A percentile compares a stretch with the other conserved stretches of the same genome.
These are phyloP conservation scores for Cystobasidium slooffiae DNA, from an alignment of 1,284 basidiomycete species.

Conservation along the genomic window DNA sequence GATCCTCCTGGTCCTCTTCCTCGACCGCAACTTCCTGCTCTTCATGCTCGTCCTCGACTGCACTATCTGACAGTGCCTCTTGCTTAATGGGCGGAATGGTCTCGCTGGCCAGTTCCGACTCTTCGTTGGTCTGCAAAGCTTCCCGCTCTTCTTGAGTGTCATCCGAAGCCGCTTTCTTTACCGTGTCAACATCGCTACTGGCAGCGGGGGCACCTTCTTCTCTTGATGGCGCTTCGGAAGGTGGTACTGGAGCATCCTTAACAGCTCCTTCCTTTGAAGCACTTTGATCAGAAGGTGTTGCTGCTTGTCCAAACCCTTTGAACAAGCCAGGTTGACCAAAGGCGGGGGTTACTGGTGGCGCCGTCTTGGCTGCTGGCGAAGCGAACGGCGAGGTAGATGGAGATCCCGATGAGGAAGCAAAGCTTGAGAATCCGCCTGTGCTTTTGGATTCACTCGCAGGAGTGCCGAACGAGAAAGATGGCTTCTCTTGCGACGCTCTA, in stretches of 20 bases:
- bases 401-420: constrained; percentile 9
- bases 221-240: background rate
- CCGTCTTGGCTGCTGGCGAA: background rate
- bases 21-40: background rate
- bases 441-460: constrained; percentile 9
- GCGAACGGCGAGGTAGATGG: constrained; percentile 26
- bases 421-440: constrained; percentile 41
- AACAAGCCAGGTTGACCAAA: constrained; percentile 31
- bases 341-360: constrained; percentile 8
- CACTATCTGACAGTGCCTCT: background rate
- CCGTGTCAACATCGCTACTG: too few species aligned
- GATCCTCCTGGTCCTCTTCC: background rate
- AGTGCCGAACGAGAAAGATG: constrained; percentile 42
- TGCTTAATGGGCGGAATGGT: background rate
- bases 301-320: background rate
- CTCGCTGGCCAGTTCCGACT: background rate
- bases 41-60: background rate
- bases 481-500: background rate
- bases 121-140: too few species aligned
- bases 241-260: background rate
- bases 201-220: background rate
- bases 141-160: too few species aligned
- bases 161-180: too few species aligned
- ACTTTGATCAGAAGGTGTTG: background rate
- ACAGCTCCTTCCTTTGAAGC: background rate